Base-by-base conservation (phyloP, 257 asterid genomes). In the Przewalskia tangutica region DNA sequence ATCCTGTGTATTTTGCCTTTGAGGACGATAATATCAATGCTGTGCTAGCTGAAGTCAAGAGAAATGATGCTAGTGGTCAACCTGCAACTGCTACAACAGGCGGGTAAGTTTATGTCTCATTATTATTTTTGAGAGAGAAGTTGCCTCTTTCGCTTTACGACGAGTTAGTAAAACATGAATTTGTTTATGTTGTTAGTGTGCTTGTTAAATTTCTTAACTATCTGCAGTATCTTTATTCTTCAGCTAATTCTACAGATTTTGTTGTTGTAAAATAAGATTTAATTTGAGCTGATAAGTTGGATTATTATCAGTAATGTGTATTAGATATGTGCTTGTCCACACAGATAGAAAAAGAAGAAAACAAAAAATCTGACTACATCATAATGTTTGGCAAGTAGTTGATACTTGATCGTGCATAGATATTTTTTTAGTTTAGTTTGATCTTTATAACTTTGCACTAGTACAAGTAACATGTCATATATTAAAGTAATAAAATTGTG, bases 31-130 rank as follows among this genome's bases (percentile, higher is more conserved):
- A 88, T 82, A 90, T 95, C 67, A 89, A 89, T 87, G 82, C 93
- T 82, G 95, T 91, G 84, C 93, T 95, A 85, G 89, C 89, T 86
- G 98, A 93, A 86, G 89, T 95, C 85, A 93, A 90, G 92, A 92
- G 88, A 90, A 93, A 87, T 81, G 99, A 95, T 86, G 97, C 95
- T 42, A 83, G 86, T 82, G 99, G 99, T 85, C 98, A 93, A 86
- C 94, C 91, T 59, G 99, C 98, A 16, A 93, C 99, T 84, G 98
- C 98, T 51, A 92, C 98, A 46, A 95, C 99, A 77, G 99, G 99
- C 85, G 98, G 99, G 99, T 95, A 85, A 91, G 98, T 93, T 86
- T 67, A 77, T 89, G 6, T 77, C 81, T 71, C 50, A 36, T 66
- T 50, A 14, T 51, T 27, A 46, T 16, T 70, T 53, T 76, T 77